These are phyloP conservation scores for Porogramme epimiltina DNA, from an alignment of 1,284 basidiomycete species.

Conservation along the genomic window DNA sequence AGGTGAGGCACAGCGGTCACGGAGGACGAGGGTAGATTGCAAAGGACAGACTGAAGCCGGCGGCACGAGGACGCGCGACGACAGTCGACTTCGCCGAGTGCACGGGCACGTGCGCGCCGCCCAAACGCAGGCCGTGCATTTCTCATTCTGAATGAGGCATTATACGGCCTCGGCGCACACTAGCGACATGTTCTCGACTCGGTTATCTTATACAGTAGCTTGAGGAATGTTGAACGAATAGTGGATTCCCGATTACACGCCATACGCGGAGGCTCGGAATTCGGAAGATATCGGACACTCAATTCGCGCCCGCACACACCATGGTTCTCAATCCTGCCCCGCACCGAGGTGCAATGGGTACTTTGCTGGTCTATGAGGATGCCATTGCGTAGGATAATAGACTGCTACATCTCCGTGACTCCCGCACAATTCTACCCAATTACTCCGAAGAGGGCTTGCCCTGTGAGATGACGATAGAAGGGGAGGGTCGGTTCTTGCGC, in stretches of 20 bases:
- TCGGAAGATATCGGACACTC: no score
- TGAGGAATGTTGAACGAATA: no score
- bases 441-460: constrained; percentile 31
- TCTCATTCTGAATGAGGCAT: no score
- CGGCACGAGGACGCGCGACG: no score
- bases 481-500: background rate
- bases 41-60: no score
- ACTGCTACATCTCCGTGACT: constrained; percentile 17
- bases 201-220: no score
- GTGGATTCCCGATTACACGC: no score
- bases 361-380: constrained; percentile 4
- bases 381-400: constrained; percentile 2
- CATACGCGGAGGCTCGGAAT: no score
- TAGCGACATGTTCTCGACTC: background rate
- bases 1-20: background rate
- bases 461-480: constrained; percentile 13
- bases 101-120: background rate
- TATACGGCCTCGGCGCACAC: background rate
- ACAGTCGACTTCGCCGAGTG: background rate
- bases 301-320: no score
- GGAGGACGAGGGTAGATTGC: background rate
- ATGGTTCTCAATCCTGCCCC: background rate
- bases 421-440: constrained; percentile 8
- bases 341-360: background rate
- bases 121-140: background rate